Conservation (phyloP, 139 green algal species). For the Tetraselmis chui region DNA sequence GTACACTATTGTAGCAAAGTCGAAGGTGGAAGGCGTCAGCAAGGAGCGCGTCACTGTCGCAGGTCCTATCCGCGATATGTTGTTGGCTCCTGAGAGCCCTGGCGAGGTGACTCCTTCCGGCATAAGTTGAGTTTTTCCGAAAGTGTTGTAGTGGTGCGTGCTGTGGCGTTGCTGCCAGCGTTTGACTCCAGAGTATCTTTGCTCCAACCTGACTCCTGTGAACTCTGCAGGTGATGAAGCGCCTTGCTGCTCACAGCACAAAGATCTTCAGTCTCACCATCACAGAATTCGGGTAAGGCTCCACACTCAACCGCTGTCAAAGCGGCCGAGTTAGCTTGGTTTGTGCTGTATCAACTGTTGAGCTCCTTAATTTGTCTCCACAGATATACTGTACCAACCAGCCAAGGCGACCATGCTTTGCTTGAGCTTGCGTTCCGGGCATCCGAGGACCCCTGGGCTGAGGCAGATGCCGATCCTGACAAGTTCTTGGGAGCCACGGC, state of each 20-base stretch:
- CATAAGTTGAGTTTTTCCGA: no score
- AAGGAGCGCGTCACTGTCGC: neutral
- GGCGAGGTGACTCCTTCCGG: no score
- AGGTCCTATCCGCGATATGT: neutral
- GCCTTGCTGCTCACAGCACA: neutral
- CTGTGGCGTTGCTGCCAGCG: no score
- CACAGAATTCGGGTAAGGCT: conserved; percentile 4
- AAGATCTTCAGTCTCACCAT: conserved; percentile 10
- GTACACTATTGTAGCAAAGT: neutral
- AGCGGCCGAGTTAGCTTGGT: no score
- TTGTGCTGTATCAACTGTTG: no score
- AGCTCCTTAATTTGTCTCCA: no score
- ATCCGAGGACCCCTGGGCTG: neutral
- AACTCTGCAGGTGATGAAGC: conserved; percentile 1
- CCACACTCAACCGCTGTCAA: no score
- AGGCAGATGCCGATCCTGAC: neutral
- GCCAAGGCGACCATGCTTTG: neutral
- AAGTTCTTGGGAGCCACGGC: neutral
- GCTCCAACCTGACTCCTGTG: no score
- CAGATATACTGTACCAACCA: neutral
- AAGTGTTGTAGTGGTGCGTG: neutral
- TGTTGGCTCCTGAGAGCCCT: conserved; percentile 1
- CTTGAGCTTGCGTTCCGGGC: neutral
- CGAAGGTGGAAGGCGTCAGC: neutral
- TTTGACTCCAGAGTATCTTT: no score